Evolutionary conservation across 78 protist genomes (phyloP), one percentile per base, ranked within the genome.

Genomic region (Tieghemostelium lacteum): DNA sequence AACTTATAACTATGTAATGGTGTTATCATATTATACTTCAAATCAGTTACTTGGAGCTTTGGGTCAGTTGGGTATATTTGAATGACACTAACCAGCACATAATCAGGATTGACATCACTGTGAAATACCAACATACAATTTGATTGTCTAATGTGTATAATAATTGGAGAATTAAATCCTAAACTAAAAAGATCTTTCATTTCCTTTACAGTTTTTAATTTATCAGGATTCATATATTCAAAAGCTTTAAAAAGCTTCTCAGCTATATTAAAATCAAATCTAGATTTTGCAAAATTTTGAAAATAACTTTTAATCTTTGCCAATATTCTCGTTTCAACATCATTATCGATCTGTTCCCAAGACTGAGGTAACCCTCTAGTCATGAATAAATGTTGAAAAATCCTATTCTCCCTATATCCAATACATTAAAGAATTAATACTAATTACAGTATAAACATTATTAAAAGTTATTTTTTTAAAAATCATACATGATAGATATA

Each of bases 321-420:
- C 64, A 83, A 33, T 66, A 42, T 12, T n/a, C 55, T 36, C 93
- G 73, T 55, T 73, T 86, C 19, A 73, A 50, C 24, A 16, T 86
- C 85, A 74, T 34, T 86, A 86, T 55, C 85, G 93, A 17, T 76
- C 93, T 2, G 54, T 86, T n/a, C 93, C 64, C 37, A 86, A 73
- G 31, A 61, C 75, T 55, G 93, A 86, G 37, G 37, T 86, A 55
- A 70, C 87, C 1, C 29, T 75, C 22, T 73, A 73, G 45, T 86
- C 71, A 66, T 83, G 93, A 3, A 73, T 86, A 31, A 58, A 73
- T 0, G 64, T 86, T 16, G 72, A 49, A 73, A 57, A 74, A n/a
- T n/a, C n/a, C n/a, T n/a, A n/a, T n/a, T n/a, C n/a, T n/a, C n/a
- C n/a, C 71, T 73, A 86, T 42, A 50, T 62, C 17, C 73, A 86